Evolutionary conservation across 495 filamentous ascomycete genomes (phyloP).

Genomic region (Cercophora sp.): DNA sequence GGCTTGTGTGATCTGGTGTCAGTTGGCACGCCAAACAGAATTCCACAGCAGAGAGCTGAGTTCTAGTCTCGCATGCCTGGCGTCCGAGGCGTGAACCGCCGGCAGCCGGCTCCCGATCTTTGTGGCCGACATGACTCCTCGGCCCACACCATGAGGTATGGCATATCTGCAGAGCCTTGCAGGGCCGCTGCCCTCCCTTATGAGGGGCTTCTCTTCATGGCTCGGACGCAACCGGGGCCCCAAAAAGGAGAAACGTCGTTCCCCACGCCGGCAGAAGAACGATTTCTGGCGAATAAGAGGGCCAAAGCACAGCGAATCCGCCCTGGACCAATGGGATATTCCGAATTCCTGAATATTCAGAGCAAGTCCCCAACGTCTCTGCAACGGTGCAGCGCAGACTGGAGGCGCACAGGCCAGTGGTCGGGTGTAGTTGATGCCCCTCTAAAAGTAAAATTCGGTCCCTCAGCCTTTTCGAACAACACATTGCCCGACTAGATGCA

Average conservation of each 20-base stretch:
- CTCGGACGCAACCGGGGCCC: constrained; percentile 6
- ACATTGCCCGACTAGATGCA: constrained; percentile 47
- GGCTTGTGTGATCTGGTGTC: constrained; percentile 13
- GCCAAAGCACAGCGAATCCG: not conserved
- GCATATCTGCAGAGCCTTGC: constrained; percentile 13
- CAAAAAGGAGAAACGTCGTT: not conserved
- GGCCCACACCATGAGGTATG: not conserved
- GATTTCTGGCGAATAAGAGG: constrained; percentile 14
- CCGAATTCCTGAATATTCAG: constrained; percentile 12
- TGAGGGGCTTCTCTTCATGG: constrained; percentile 4
- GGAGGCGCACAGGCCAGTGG: constrained; percentile 16
- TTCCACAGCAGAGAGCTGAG: constrained; percentile 15
- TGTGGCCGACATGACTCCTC: constrained; percentile 6
- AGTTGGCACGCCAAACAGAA: constrained; percentile 14
- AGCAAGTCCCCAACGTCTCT: not conserved
- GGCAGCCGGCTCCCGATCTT: constrained; percentile 14
- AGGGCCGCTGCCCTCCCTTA: constrained; percentile 2
- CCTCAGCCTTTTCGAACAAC: constrained; percentile 32
- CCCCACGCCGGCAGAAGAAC: constrained; percentile 1
- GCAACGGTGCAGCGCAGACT: not conserved
- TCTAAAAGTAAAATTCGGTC: constrained; percentile 10
- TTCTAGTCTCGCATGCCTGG: constrained; percentile 18
- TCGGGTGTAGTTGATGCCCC: constrained; percentile 3
- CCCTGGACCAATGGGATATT: constrained; percentile 12
- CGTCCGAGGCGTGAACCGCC: constrained; percentile 9